These are phyloP conservation scores for Crataegus laevigata DNA, from an alignment of 306 rosid genomes.

Conservation along the genomic window DNA sequence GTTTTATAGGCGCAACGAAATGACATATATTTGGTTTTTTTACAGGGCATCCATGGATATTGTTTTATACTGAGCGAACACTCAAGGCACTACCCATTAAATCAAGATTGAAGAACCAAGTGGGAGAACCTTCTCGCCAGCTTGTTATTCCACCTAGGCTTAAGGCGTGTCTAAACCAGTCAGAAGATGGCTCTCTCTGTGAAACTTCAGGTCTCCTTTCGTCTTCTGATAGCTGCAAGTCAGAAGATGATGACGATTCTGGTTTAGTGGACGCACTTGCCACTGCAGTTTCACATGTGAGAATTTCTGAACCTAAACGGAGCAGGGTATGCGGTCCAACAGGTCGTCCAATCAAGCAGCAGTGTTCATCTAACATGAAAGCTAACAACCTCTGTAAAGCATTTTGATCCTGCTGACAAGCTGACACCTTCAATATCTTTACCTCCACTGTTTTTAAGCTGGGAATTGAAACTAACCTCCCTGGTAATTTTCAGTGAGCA, in stretches of 20 bases:
- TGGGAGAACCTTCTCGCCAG: constrained; percentile 35
- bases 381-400: constrained; percentile 98
- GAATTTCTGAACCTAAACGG: constrained; percentile 92
- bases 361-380: constrained; percentile 91
- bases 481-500: constrained; percentile 23
- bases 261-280: constrained; percentile 78
- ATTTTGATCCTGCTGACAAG: constrained; percentile 61
- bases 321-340: constrained; percentile 77
- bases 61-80: constrained; percentile 73
- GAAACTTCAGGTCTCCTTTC: constrained; percentile 34
- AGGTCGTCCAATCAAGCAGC: constrained; percentile 89
- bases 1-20: background rate
- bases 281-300: constrained; percentile 83
- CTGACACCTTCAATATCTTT: constrained; percentile 31
- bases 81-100: constrained; percentile 52
- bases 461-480: constrained; percentile 28
- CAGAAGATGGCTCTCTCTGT: constrained; percentile 31
- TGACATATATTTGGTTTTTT: constrained; percentile 16
- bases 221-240: constrained; percentile 56
- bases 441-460: constrained; percentile 38
- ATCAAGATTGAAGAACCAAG: constrained; percentile 45
- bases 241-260: constrained; percentile 60
- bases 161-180: constrained; percentile 38
- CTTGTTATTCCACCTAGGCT: constrained; percentile 33
- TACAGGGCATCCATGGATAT: constrained; percentile 95